Evolutionary conservation across 2,329 filamentous ascomycete species (phyloP).

Genomic region (Cadophora sp.): DNA sequence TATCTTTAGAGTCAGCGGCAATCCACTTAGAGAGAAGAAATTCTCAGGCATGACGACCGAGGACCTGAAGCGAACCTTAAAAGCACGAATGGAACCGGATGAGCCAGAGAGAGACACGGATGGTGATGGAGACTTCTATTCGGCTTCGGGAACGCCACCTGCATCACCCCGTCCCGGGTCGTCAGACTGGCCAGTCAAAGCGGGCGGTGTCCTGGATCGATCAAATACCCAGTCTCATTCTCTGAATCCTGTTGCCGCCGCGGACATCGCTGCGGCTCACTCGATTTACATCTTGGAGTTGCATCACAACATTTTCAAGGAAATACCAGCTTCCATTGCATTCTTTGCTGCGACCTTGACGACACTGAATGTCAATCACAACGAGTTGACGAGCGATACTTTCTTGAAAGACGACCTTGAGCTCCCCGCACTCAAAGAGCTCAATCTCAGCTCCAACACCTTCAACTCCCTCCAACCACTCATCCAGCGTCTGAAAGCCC

Average conservation of each 20-base stretch:
- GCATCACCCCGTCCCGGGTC: constrained; percentile 36
- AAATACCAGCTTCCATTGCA: constrained; percentile 72
- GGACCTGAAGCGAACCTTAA: constrained; percentile 78
- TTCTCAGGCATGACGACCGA: constrained; percentile 81
- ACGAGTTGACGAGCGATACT: constrained; percentile 68
- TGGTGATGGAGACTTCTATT: constrained; percentile 45
- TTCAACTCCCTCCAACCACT: constrained; percentile 75
- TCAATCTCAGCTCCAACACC: constrained; percentile 78
- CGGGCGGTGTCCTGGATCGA: constrained; percentile 67
- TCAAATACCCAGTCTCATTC: constrained; percentile 70
- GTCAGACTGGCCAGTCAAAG: constrained; percentile 41
- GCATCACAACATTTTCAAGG: constrained; percentile 77
- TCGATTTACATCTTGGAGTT: constrained; percentile 67
- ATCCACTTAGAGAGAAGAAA: constrained; percentile 88
- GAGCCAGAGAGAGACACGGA: constrained; percentile 39
- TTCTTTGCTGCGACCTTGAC: constrained; percentile 75
- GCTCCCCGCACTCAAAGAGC: constrained; percentile 76
- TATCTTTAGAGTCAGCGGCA: constrained; percentile 82
- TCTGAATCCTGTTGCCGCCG: constrained; percentile 63
- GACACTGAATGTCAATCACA: constrained; percentile 76
- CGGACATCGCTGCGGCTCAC: constrained; percentile 59
- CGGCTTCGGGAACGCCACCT: constrained; percentile 37
- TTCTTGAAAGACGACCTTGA: constrained; percentile 72
- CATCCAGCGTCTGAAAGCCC: constrained; percentile 71
- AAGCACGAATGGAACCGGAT: constrained; percentile 67